phyloP scores from a whole-genome alignment of 257 asterid genomes.

The Fraxinus anomala region DNA sequence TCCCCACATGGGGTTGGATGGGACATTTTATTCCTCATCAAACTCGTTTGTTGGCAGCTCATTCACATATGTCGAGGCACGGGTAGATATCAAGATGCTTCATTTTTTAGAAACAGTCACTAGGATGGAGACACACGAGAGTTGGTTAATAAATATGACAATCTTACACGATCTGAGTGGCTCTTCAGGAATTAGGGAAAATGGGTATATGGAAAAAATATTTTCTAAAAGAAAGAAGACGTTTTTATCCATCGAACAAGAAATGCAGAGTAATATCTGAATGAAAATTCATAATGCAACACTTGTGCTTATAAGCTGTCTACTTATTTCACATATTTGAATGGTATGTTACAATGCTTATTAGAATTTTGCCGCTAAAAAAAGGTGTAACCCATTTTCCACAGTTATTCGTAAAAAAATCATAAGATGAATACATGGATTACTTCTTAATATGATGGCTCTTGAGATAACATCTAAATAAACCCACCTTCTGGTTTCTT shows the following conservation, averaged over 20 bases:
- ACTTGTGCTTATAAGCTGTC: background rate
- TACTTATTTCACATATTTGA: background rate
- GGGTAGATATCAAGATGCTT: background rate
- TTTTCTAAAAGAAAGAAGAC: background rate
- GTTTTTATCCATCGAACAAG: background rate
- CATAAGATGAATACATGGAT: background rate
- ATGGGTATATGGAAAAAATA: background rate
- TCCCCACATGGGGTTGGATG: background rate
- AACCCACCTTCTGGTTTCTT: background rate
- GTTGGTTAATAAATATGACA: conserved; percentile 1
- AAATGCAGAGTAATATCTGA: background rate
- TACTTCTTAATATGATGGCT: background rate
- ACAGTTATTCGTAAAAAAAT: background rate
- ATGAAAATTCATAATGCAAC: background rate
- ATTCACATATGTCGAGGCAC: background rate
- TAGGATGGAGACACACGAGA: background rate
- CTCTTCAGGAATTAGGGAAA: background rate
- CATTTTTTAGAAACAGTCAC: background rate
- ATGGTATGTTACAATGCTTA: background rate
- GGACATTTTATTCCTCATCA: background rate
- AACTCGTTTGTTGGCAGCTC: background rate
- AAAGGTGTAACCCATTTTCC: background rate
- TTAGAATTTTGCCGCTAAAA: background rate
- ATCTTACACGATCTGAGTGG: background rate
- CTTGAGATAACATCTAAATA: background rate